phyloP scores from a whole-genome alignment of 2,329 filamentous ascomycete genomes.

The Paecilomyces dactylethromorphus region DNA sequence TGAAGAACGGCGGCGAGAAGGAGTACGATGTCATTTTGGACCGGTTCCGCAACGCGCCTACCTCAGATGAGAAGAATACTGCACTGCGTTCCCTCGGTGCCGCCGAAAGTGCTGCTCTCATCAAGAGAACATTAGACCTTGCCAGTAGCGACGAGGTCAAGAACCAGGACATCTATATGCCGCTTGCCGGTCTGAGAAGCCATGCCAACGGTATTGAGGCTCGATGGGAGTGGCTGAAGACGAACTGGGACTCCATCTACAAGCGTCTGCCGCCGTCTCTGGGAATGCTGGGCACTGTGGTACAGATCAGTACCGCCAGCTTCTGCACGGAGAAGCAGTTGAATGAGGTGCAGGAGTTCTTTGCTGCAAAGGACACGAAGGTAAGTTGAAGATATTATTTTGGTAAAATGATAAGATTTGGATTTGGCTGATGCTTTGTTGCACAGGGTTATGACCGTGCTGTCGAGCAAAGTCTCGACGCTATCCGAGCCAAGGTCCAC shows the following conservation, averaged over 20 bases:
- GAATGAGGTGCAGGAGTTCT: slow-evolving; percentile 72
- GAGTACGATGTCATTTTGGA: slow-evolving; percentile 76
- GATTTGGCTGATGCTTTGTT: background rate
- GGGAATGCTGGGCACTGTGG: slow-evolving; percentile 77
- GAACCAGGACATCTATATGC: slow-evolving; percentile 90
- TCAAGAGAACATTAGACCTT: slow-evolving; percentile 71
- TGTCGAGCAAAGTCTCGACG: slow-evolving; percentile 82
- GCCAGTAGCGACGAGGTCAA: slow-evolving; percentile 77
- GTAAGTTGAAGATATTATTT: slow-evolving; percentile 26
- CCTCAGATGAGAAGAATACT: slow-evolving; percentile 84
- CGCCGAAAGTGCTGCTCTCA: slow-evolving; percentile 68
- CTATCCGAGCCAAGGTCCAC: slow-evolving; percentile 73
- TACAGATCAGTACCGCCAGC: slow-evolving; percentile 72
- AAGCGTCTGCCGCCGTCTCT: slow-evolving; percentile 79
- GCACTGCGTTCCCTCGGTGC: slow-evolving; percentile 78
- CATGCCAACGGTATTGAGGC: slow-evolving; percentile 73
- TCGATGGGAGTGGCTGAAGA: slow-evolving; percentile 74
- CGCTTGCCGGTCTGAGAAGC: slow-evolving; percentile 68
- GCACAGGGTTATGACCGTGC: slow-evolving; percentile 69
- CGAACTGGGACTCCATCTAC: slow-evolving; percentile 80
- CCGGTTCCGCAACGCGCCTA: slow-evolving; percentile 67
- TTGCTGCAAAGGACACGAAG: slow-evolving; percentile 73
- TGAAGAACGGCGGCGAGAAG: slow-evolving; percentile 77
- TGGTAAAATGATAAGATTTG: background rate
- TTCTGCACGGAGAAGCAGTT: slow-evolving; percentile 75